phyloP scores from a whole-genome alignment of 768 basidiomycete species.

The Pholiota molesta region DNA sequence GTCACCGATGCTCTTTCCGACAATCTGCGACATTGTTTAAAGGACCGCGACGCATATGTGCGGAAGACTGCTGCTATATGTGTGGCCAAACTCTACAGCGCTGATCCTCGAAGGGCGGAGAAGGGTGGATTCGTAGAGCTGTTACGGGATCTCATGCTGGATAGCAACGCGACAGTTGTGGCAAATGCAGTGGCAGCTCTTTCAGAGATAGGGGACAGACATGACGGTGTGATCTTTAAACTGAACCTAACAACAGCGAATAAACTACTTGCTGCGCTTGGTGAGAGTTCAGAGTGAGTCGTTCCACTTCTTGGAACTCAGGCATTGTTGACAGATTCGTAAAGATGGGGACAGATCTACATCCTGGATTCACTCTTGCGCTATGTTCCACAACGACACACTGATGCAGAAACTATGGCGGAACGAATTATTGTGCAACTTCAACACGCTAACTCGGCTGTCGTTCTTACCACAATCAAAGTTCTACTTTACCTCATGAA shows the following conservation, averaged over 20 bases:
- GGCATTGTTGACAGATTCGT: conserved; percentile 15
- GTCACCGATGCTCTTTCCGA: conserved; percentile 87
- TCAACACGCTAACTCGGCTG: conserved; percentile 98
- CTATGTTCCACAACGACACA: conserved; percentile 86
- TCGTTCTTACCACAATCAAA: conserved; percentile 99
- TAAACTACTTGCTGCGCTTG: conserved; percentile 87
- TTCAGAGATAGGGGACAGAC: conserved; percentile 95
- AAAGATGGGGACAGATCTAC: conserved; percentile 98
- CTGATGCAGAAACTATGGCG: conserved; percentile 93
- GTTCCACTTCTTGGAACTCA: not conserved
- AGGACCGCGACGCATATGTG: conserved; percentile 96
- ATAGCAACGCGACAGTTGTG: conserved; percentile 94
- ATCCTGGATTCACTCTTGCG: conserved; percentile 93
- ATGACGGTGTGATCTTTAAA: conserved; percentile 91
- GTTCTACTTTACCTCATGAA: conserved; percentile 97
- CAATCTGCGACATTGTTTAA: conserved; percentile 88
- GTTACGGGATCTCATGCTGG: conserved; percentile 90
- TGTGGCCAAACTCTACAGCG: conserved; percentile 92
- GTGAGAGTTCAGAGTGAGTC: conserved; percentile 96
- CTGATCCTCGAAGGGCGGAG: conserved; percentile 86
- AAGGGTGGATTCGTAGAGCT: conserved; percentile 89
- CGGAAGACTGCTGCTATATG: conserved; percentile 98
- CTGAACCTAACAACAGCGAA: conserved; percentile 87
- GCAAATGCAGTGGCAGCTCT: conserved; percentile 96
- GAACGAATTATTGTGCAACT: conserved; percentile 93